Evolutionary conservation across 148 eudicot species (phyloP).

Genomic region (Nepenthes mirabilis): DNA sequence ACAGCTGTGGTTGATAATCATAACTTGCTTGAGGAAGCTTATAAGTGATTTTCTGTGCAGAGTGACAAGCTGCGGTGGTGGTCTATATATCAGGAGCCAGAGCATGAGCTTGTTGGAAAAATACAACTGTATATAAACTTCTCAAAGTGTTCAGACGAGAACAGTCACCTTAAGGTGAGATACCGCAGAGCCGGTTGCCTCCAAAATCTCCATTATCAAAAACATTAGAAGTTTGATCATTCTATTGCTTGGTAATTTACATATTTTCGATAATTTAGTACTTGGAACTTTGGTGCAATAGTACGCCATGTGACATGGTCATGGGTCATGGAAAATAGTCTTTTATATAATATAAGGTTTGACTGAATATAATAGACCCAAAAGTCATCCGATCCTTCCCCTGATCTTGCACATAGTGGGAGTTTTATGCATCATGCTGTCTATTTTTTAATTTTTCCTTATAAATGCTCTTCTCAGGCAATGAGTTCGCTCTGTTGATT

Average conservation of each 20-base stretch:
- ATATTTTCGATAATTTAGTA: too few species aligned
- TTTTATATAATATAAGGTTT: too few species aligned
- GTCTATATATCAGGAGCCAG: conserved; percentile 85
- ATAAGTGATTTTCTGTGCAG: conserved; percentile 25
- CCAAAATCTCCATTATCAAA: not conserved
- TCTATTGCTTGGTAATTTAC: not conserved
- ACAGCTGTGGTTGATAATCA: not conserved
- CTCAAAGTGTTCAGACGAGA: conserved; percentile 67
- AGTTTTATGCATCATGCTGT: too few species aligned
- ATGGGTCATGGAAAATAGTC: too few species aligned
- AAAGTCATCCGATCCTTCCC: too few species aligned
- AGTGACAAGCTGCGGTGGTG: conserved; percentile 95
- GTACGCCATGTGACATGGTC: too few species aligned
- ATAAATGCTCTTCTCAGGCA: too few species aligned
- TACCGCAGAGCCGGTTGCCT: not conserved
- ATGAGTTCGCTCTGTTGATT: not conserved
- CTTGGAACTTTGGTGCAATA: too few species aligned
- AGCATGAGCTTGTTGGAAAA: conserved; percentile 91
- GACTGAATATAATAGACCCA: too few species aligned
- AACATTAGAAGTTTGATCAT: too few species aligned
- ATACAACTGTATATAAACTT: conserved; percentile 65
- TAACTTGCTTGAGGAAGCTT: conserved; percentile 1
- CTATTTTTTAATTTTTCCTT: too few species aligned
- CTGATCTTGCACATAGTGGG: too few species aligned
- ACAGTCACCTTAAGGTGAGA: conserved; percentile 48